Evolutionary conservation across 2,329 filamentous ascomycete genomes (phyloP).

Genomic region (Tympanopsis confertula): DNA sequence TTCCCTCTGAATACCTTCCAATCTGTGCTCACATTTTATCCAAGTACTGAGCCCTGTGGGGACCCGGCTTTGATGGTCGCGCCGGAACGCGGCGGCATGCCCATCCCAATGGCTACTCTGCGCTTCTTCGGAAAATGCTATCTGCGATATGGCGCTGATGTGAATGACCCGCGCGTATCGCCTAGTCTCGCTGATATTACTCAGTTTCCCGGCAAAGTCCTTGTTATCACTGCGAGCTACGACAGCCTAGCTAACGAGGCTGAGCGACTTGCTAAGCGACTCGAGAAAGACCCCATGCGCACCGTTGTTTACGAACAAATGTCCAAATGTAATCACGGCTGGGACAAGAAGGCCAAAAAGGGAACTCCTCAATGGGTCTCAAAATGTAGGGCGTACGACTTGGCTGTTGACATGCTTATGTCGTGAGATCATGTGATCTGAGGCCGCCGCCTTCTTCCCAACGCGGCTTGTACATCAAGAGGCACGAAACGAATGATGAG

Average conservation of each 20-base stretch:
- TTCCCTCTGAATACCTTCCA: conserved; percentile 32
- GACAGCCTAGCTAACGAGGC: conserved; percentile 22
- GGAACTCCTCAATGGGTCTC: not conserved
- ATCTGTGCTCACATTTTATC: conserved; percentile 34
- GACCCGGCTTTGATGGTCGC: conserved; percentile 14
- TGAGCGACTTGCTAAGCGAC: conserved; percentile 15
- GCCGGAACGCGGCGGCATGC: conserved; percentile 9
- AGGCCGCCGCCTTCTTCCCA: no score
- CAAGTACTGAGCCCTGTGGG: conserved; percentile 17
- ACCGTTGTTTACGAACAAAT: conserved; percentile 11
- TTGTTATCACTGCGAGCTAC: conserved; percentile 20
- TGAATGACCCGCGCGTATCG: conserved; percentile 18
- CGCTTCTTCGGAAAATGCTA: conserved; percentile 20
- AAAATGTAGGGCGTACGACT: not conserved
- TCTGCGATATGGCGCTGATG: conserved; percentile 11
- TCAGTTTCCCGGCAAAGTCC: conserved; percentile 11
- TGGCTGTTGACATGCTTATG: not conserved
- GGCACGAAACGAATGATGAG: no score
- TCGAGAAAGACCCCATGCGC: conserved; percentile 8
- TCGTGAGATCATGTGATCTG: not conserved
- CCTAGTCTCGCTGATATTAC: conserved; percentile 14
- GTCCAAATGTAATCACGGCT: conserved; percentile 7
- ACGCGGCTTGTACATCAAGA: no score
- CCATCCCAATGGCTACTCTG: conserved; percentile 8
- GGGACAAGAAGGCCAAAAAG: conserved; percentile 6